A percentile compares a stretch with the other conserved stretches of the same genome.
These are phyloP conservation scores for Lophiostoma macrostomum DNA, from an alignment of 495 filamentous ascomycete genomes.

Conservation along the genomic window DNA sequence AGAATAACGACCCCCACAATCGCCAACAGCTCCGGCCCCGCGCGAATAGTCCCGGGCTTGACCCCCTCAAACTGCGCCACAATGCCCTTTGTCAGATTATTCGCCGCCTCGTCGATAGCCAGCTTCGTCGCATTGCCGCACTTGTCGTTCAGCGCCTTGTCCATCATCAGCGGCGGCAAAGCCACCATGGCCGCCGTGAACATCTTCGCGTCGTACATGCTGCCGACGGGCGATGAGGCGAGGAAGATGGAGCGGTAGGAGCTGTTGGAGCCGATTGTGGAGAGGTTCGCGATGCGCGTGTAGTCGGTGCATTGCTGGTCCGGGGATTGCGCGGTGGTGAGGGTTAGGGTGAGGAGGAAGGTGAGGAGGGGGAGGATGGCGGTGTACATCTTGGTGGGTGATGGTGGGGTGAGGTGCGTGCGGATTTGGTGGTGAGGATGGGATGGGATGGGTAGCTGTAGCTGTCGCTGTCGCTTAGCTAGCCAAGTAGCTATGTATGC, in stretches of 20 bases:
- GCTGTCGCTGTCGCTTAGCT: background rate
- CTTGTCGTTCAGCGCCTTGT: slow-evolving; percentile 36
- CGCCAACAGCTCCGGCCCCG: slow-evolving; percentile 5
- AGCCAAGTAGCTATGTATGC: background rate
- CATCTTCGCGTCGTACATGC: slow-evolving; percentile 33
- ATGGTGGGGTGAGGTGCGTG: slow-evolving; percentile 19
- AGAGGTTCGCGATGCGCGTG: slow-evolving; percentile 29
- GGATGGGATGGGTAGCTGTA: background rate
- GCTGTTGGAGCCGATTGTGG: slow-evolving; percentile 37
- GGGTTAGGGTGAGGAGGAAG: slow-evolving; percentile 11
- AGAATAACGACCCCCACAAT: slow-evolving; percentile 10
- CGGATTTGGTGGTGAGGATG: background rate
- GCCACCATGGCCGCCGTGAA: slow-evolving; percentile 34
- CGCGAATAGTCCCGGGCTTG: slow-evolving; percentile 5
- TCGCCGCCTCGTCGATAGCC: slow-evolving; percentile 35
- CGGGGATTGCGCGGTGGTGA: slow-evolving; percentile 2
- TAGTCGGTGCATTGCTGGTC: slow-evolving; percentile 36
- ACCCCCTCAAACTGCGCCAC: slow-evolving; percentile 21
- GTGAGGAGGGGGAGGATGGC: background rate
- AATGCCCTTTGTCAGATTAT: slow-evolving; percentile 39
- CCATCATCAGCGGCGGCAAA: slow-evolving; percentile 36
- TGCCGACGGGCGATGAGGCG: slow-evolving; percentile 36
- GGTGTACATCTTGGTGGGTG: slow-evolving; percentile 5
- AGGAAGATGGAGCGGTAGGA: slow-evolving; percentile 41
- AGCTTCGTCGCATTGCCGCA: slow-evolving; percentile 41